phyloP scores from a whole-genome alignment of 495 filamentous ascomycete genomes.

The Aspergillus campestris region DNA sequence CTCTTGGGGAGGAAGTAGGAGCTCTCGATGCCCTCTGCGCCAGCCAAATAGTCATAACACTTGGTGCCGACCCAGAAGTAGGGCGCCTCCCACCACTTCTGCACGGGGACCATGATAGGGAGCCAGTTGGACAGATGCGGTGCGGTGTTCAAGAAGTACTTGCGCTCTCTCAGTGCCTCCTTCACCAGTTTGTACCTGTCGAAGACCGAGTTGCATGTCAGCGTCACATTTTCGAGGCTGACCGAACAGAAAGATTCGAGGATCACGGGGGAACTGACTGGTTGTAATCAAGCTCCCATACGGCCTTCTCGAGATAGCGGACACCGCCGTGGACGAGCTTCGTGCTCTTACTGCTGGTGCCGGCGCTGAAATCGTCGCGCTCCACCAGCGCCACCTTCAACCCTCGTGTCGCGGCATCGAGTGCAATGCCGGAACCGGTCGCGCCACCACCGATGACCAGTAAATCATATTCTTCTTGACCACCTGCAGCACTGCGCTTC shows the following conservation, averaged over 20 bases:
- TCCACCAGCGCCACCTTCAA: conserved; percentile 93
- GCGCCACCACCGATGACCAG: conserved; percentile 89
- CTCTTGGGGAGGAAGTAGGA: conserved; percentile 94
- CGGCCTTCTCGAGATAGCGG: conserved; percentile 91
- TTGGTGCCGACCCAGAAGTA: conserved; percentile 98
- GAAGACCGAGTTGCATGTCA: conserved; percentile 3
- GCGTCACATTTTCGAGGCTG: not conserved
- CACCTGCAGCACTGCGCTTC: conserved; percentile 24
- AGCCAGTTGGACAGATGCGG: conserved; percentile 93
- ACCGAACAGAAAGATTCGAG: not conserved
- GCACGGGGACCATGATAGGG: conserved; percentile 93
- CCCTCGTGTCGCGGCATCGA: conserved; percentile 89
- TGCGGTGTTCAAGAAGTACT: conserved; percentile 92
- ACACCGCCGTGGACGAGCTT: conserved; percentile 97
- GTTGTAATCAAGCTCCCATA: conserved; percentile 92
- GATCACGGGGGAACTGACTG: conserved; percentile 45
- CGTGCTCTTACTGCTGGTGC: conserved; percentile 94
- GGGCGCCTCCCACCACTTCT: conserved; percentile 95
- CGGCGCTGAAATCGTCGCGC: conserved; percentile 86
- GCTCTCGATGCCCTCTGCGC: conserved; percentile 91
- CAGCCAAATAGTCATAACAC: conserved; percentile 88
- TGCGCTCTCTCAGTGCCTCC: conserved; percentile 91
- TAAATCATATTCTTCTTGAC: conserved; percentile 62
- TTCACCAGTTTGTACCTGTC: conserved; percentile 73
- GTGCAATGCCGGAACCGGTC: conserved; percentile 84